Conservation (phyloP, 2,329 filamentous ascomycete species). For the Fusarium nodosum region DNA sequence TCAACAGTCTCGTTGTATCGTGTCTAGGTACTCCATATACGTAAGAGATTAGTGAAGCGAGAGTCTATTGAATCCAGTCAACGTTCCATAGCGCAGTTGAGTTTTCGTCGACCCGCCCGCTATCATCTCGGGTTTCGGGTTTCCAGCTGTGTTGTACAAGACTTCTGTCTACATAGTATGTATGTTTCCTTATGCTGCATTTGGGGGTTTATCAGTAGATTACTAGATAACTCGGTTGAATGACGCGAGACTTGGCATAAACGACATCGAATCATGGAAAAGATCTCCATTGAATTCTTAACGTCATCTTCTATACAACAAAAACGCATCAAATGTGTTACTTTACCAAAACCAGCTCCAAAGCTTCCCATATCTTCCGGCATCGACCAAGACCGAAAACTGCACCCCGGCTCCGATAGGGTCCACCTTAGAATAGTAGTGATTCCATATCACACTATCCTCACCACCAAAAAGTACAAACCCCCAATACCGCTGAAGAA, state of each 20-base stretch:
- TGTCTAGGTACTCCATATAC: background rate
- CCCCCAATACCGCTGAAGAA: slow-evolving; percentile 28
- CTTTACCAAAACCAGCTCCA: background rate
- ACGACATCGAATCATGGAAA: background rate
- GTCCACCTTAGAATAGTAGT: slow-evolving; percentile 19
- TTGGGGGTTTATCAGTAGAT: background rate
- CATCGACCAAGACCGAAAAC: slow-evolving; percentile 23
- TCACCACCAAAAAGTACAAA: slow-evolving; percentile 7
- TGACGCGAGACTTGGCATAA: background rate
- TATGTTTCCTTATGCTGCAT: background rate
- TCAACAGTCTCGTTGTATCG: background rate
- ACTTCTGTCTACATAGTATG: background rate
- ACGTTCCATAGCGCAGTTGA: background rate
- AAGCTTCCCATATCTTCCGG: slow-evolving; percentile 32
- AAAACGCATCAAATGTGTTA: background rate
- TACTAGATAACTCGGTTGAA: background rate
- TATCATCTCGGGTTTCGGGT: background rate
- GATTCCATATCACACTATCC: background rate
- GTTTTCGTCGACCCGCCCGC: background rate
- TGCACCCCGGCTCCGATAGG: slow-evolving; percentile 39
- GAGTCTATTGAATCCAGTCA: background rate
- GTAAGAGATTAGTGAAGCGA: slow-evolving; percentile 3
- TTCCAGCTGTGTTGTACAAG: background rate
- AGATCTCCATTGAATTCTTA: background rate
- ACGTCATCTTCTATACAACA: background rate